phyloP scores from a whole-genome alignment of 1,284 basidiomycete species.

The Sphagnurus paluster region DNA sequence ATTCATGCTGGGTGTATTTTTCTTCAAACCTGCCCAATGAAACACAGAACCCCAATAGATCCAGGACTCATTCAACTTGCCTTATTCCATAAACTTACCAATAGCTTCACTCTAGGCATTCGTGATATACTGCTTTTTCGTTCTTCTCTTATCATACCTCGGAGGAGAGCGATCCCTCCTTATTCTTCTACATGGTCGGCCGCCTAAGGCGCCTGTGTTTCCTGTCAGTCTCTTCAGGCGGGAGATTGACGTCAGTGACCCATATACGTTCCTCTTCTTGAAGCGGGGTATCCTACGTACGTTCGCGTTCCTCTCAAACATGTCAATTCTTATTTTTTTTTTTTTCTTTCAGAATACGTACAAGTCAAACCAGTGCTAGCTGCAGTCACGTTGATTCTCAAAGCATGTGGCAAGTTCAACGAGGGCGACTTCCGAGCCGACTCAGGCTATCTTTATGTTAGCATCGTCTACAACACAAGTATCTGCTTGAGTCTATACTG shows the following conservation, averaged over 20 bases:
- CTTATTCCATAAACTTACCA: too few species aligned
- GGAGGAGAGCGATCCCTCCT: conserved; percentile 93
- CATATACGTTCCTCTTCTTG: conserved; percentile 90
- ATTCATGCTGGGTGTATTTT: too few species aligned
- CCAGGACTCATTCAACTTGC: too few species aligned
- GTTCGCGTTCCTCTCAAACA: conserved; percentile 29
- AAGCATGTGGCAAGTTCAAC: conserved; percentile 84
- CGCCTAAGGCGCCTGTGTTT: conserved; percentile 85
- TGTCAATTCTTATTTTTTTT: conserved; percentile 12
- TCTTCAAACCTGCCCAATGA: background rate
- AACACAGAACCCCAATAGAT: too few species aligned
- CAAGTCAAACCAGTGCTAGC: conserved; percentile 95
- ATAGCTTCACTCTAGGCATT: conserved; percentile 91
- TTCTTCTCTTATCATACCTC: conserved; percentile 81
- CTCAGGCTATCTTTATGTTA: conserved; percentile 93
- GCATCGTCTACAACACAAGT: conserved; percentile 77
- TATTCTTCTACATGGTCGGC: conserved; percentile 87
- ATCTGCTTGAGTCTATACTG: conserved; percentile 83
- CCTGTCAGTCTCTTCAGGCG: conserved; percentile 78
- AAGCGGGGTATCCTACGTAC: conserved; percentile 94
- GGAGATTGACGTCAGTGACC: conserved; percentile 89
- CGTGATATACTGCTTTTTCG: conserved; percentile 94
- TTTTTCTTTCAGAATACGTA: conserved; percentile 79
- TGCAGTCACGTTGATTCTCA: conserved; percentile 81
- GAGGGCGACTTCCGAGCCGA: conserved; percentile 84